Base-by-base conservation (phyloP, 2,329 filamentous ascomycete genomes). In the Knoxdaviesia capensis region DNA sequence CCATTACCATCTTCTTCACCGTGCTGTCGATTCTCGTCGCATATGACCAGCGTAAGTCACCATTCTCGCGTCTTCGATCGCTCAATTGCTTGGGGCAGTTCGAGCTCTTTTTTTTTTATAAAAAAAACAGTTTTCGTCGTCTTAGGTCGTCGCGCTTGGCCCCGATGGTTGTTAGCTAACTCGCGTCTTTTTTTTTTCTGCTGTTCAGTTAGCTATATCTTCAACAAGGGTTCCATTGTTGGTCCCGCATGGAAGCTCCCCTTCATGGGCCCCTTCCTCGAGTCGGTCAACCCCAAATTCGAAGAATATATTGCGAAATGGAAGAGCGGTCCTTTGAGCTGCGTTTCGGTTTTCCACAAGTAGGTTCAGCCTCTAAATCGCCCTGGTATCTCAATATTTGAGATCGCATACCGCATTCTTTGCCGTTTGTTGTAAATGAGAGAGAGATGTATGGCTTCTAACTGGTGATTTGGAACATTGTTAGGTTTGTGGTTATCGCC, bases 311-410 rank as follows among this genome's bases (percentile, higher is more conserved):
- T 87, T 58, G 78, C 71, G 46, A 94, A 96, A 69, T 98, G 90
- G 90, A 60, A 71, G 52, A 93, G 85, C 55, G 90, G 83, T 39
- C 79, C 83, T 39, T 68, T 98, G 51, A 94, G 87, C 68, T 98
- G 90, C 56, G 90, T 98, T 47, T 94, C 87, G 3, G 86, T 98
- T 53, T 98, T 98, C 67, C 90, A 98, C 75, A 98, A 96, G 85
- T 93, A 73, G 51, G 76, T 54, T 31, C 7, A 11, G 36, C 9
- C 10, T 8, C 7, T 20, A 2, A 8, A 9, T 20, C 36, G 8
- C 7, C 28, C 20, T 38, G 9, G 36, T 38, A 8, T 9, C 28
- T 9, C 7, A 4, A 28, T 28, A 38, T n/a, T 4, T 30, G 6
- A 6, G 31, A 11, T 31, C 20, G 20, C 20, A 20, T 9, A 38